These are phyloP conservation scores for Tetracladium marchalianum DNA, from an alignment of 495 filamentous ascomycete species.

Conservation along the genomic window DNA sequence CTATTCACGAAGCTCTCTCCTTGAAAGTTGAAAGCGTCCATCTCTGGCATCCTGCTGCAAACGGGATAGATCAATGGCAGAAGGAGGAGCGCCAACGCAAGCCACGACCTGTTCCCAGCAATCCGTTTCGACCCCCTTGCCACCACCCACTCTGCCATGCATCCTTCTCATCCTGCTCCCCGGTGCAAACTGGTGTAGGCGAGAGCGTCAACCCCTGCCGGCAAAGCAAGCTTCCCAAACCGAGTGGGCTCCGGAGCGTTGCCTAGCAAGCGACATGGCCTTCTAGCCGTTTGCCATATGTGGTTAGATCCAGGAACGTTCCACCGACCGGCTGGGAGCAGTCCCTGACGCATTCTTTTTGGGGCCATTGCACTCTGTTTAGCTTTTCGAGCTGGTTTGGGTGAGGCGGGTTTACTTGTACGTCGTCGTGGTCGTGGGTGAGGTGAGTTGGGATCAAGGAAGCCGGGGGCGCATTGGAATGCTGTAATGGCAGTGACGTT, in stretches of 20 bases:
- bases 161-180: background rate
- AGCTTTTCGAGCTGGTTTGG: no score
- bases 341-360: no score
- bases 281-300: background rate
- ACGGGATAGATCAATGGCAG: background rate
- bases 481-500: no score
- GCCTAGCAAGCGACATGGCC: background rate
- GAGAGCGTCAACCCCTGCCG: background rate
- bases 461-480: no score
- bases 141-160: background rate
- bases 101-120: conserved; percentile 10
- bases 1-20: no score
- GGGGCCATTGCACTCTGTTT: no score
- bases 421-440: no score
- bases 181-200: background rate
- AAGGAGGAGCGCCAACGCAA: background rate
- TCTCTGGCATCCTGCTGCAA: background rate
- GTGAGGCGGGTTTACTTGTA: no score
- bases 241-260: background rate
- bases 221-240: background rate
- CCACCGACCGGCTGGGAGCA: no score
- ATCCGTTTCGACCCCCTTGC: conserved; percentile 9
- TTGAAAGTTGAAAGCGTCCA: background rate
- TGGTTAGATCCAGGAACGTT: no score
- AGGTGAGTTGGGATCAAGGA: no score